These are phyloP conservation scores for Rosellinia necatrix DNA, from an alignment of 2,329 filamentous ascomycete genomes.

Conservation along the genomic window DNA sequence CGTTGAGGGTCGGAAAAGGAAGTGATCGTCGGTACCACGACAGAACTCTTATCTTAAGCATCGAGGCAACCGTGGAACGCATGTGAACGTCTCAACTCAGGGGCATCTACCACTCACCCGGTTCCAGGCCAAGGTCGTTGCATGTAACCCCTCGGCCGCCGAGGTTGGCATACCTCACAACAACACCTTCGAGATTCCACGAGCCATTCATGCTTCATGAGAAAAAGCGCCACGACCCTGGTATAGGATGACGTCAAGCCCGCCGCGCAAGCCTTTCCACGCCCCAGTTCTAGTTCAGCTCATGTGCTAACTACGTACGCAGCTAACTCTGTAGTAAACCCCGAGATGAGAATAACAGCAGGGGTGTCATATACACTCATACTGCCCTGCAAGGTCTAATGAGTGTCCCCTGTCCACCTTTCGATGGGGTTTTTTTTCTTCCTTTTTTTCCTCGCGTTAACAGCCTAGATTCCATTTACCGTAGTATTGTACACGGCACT, in stretches of 20 bases:
- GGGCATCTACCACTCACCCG: neutral
- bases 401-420: neutral
- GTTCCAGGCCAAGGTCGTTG: no score
- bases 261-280: slow-evolving; percentile 1
- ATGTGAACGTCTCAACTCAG: neutral
- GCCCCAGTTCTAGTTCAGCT: slow-evolving; percentile 3
- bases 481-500: no score
- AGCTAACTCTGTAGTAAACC: no score
- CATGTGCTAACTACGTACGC: no score
- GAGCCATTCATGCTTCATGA: neutral
- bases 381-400: neutral
- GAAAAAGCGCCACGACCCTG: neutral
- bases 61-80: no score
- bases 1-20: neutral
- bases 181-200: neutral
- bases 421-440: neutral
- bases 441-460: no score
- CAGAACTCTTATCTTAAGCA: neutral
- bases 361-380: neutral
- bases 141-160: no score
- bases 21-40: slow-evolving; percentile 6
- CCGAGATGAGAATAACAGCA: neutral
- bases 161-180: no score
- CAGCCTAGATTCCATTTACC: no score
- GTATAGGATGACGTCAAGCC: slow-evolving; percentile 15